These are phyloP conservation scores for Dactylellina cionopaga DNA, from an alignment of 2,329 filamentous ascomycete species.

Conservation along the genomic window DNA sequence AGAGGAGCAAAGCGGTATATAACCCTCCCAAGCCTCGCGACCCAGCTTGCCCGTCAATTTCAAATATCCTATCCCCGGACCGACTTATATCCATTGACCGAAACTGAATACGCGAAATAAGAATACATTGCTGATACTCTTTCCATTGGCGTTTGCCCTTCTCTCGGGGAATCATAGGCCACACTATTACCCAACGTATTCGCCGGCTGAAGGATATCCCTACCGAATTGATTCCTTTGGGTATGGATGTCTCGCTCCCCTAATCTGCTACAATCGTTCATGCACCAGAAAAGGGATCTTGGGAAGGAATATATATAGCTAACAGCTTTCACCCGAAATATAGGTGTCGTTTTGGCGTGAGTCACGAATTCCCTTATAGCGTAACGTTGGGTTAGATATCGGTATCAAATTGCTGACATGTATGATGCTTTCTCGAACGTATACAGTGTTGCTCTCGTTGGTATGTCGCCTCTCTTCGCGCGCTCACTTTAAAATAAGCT, in stretches of 20 bases:
- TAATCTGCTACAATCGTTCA: too few relatives aligned
- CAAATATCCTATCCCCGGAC: not conserved
- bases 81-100: not conserved
- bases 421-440: too few relatives aligned
- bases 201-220: conserved; percentile 89
- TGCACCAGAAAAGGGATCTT: too few relatives aligned
- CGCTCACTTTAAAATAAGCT: not conserved
- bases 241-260: conserved; percentile 69
- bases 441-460: conserved; percentile 54
- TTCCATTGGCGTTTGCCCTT: too few relatives aligned
- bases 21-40: conserved; percentile 18
- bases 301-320: too few relatives aligned
- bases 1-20: conserved; percentile 56
- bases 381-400: not conserved
- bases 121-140: too few relatives aligned
- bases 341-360: conserved; percentile 87
- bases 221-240: conserved; percentile 91
- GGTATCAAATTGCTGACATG: too few relatives aligned
- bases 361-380: conserved; percentile 59
- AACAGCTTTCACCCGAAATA: conserved; percentile 19
- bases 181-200: conserved; percentile 95
- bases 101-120: not conserved
- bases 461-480: conserved; percentile 54
- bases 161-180: too few relatives aligned
- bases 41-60: not conserved